phyloP scores from a whole-genome alignment of 352 stramenopile genomes.

The Vaucheria bursata region DNA sequence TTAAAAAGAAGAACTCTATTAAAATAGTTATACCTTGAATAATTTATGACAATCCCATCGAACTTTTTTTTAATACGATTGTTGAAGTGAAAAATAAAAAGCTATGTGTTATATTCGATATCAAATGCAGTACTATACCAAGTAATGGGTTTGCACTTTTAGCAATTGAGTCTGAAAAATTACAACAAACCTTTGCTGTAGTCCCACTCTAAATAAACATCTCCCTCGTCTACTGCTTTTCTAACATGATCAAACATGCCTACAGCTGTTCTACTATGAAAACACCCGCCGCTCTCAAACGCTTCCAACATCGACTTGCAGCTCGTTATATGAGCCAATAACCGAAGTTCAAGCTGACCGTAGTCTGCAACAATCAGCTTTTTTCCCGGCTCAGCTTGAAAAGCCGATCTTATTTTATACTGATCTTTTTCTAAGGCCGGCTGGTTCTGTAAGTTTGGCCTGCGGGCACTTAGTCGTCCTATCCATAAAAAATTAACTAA shows the following conservation, averaged over 20 bases:
- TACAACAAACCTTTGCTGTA: constrained; percentile 61
- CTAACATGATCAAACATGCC: constrained; percentile 98
- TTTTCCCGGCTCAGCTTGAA: constrained; percentile 72
- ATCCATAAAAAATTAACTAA: too few relatives aligned
- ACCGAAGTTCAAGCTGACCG: constrained; percentile 95
- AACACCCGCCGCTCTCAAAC: constrained; percentile 78
- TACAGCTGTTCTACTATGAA: constrained; percentile 84
- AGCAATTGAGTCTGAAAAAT: not conserved
- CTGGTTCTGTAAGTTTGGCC: constrained; percentile 99
- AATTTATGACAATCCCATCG: too few relatives aligned
- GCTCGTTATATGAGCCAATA: constrained; percentile 94
- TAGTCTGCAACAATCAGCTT: constrained; percentile 98
- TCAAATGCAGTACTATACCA: not conserved
- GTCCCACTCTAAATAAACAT: constrained; percentile 96
- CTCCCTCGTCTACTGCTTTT: constrained; percentile 82
- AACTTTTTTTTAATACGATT: too few relatives aligned
- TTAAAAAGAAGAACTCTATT: not conserved
- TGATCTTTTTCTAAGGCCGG: constrained; percentile 79
- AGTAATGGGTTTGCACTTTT: not conserved
- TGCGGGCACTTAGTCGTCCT: constrained; percentile 86
- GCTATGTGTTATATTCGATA: too few relatives aligned
- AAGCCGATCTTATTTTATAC: constrained; percentile 68
- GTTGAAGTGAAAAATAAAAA: not conserved
- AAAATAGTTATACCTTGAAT: too few relatives aligned
- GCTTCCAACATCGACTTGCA: constrained; percentile 97